phyloP scores from a whole-genome alignment of 805 yeast species.

The Kodamaea hsintzibuensis region DNA sequence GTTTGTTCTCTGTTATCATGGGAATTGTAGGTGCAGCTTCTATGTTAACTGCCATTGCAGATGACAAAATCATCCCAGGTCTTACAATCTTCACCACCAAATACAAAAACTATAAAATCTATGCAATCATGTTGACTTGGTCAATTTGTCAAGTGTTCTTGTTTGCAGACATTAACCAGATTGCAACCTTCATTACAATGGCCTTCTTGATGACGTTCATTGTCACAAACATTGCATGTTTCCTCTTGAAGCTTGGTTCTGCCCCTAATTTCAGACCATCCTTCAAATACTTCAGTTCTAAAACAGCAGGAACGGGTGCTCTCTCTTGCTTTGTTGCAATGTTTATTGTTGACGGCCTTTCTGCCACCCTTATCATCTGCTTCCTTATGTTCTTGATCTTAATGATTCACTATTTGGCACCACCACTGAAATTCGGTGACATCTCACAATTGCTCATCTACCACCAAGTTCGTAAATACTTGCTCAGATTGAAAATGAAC shows the following conservation, averaged over 20 bases:
- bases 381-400: conserved; percentile 67
- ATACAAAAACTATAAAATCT: conserved; percentile 57
- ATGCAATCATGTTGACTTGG: conserved; percentile 77
- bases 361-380: conserved; percentile 75
- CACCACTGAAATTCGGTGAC: conserved; percentile 98
- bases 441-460: conserved; percentile 93
- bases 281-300: conserved; percentile 79
- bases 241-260: conserved; percentile 78
- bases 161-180: conserved; percentile 87
- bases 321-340: conserved; percentile 73
- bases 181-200: conserved; percentile 95
- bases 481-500: conserved; percentile 79
- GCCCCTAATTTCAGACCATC: conserved; percentile 99
- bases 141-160: conserved; percentile 78
- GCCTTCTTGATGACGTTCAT: conserved; percentile 95
- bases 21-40: conserved; percentile 96
- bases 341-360: conserved; percentile 91
- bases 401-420: conserved; percentile 84
- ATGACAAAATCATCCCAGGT: conserved; percentile 86
- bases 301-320: conserved; percentile 80
- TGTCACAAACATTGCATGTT: conserved; percentile 92
- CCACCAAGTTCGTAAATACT: conserved; percentile 93
- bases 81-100: conserved; percentile 49
- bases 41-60: conserved; percentile 85
- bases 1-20: conserved; percentile 89